Percentiles rank a stretch among this genome's conserved stretches.
phyloP scores from a whole-genome alignment of 345 rosid genomes.

The Sisymbrium altissimum region DNA sequence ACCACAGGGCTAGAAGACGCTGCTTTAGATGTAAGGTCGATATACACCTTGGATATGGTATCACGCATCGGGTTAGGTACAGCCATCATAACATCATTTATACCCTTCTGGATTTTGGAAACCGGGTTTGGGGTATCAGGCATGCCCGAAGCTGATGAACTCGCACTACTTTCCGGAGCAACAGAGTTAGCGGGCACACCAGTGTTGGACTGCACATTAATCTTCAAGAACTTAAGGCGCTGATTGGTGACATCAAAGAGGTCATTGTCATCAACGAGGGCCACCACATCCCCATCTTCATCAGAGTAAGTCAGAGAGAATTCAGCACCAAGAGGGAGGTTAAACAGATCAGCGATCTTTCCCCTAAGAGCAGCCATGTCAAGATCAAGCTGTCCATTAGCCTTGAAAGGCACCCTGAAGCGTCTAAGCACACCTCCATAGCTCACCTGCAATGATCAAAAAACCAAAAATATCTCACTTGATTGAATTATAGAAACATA shows the following conservation, averaged over 20 bases:
- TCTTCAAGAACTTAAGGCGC: conserved; percentile 65
- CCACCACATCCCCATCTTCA: conserved; percentile 86
- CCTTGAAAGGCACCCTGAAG: conserved; percentile 54
- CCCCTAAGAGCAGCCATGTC: conserved; percentile 54
- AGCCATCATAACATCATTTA: conserved; percentile 55
- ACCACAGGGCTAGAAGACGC: conserved; percentile 40
- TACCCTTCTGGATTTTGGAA: conserved; percentile 37
- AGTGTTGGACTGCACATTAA: conserved; percentile 45
- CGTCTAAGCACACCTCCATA: conserved; percentile 76
- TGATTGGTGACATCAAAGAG: conserved; percentile 68
- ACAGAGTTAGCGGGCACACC: conserved; percentile 30
- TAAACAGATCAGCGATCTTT: conserved; percentile 60
- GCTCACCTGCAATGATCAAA: conserved; percentile 52
- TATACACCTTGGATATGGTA: conserved; percentile 47
- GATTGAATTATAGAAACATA: neutral
- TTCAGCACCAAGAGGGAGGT: conserved; percentile 50
- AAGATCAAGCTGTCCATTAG: conserved; percentile 61
- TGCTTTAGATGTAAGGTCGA: conserved; percentile 58
- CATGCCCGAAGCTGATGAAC: conserved; percentile 54
- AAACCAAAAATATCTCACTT: neutral
- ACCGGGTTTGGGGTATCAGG: conserved; percentile 38
- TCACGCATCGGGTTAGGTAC: conserved; percentile 61
- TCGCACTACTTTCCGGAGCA: conserved; percentile 47
- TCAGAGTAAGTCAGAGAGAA: conserved; percentile 68
- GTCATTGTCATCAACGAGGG: conserved; percentile 76